Percentiles rank a stretch among this genome's conserved stretches.
Conservation (phyloP, 345 rosid species). For the Aquilaria yunnanensis region DNA sequence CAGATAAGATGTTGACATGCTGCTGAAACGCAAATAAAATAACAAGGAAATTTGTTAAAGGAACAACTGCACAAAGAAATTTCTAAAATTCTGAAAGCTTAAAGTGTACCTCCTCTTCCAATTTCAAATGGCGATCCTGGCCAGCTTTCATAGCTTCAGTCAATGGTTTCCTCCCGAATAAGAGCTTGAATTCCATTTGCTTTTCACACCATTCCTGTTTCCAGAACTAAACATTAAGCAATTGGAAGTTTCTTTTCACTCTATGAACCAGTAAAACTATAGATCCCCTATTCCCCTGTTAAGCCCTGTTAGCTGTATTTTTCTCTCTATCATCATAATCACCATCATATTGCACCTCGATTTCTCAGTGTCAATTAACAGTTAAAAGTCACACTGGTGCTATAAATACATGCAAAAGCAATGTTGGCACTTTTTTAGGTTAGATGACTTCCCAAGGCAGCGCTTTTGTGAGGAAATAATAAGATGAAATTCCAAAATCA, state of each 20-base stretch:
- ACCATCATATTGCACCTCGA: too few relatives aligned
- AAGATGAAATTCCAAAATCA: too few relatives aligned
- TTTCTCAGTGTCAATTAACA: not conserved
- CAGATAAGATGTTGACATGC: not conserved
- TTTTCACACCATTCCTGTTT: constrained; percentile 91
- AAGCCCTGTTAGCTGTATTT: too few relatives aligned
- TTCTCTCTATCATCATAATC: too few relatives aligned
- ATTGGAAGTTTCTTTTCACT: not conserved
- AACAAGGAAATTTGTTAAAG: not conserved
- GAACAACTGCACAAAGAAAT: not conserved
- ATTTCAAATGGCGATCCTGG: constrained; percentile 56
- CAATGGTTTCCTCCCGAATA: constrained; percentile 27
- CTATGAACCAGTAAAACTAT: too few relatives aligned
- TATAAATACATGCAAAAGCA: too few relatives aligned
- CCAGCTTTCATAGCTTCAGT: constrained; percentile 76
- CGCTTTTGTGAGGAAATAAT: too few relatives aligned
- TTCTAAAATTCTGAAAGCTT: not conserved
- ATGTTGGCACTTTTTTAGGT: too few relatives aligned
- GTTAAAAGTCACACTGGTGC: not conserved
- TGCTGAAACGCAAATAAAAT: not conserved
- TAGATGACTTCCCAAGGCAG: too few relatives aligned
- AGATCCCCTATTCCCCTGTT: too few relatives aligned
- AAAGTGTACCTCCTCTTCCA: constrained; percentile 61
- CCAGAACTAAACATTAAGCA: constrained; percentile 2
- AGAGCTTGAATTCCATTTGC: constrained; percentile 58